Evolutionary conservation across 768 basidiomycete genomes (phyloP), one percentile per base, ranked within the genome.

Genomic region (Pulveroboletus sp.): DNA sequence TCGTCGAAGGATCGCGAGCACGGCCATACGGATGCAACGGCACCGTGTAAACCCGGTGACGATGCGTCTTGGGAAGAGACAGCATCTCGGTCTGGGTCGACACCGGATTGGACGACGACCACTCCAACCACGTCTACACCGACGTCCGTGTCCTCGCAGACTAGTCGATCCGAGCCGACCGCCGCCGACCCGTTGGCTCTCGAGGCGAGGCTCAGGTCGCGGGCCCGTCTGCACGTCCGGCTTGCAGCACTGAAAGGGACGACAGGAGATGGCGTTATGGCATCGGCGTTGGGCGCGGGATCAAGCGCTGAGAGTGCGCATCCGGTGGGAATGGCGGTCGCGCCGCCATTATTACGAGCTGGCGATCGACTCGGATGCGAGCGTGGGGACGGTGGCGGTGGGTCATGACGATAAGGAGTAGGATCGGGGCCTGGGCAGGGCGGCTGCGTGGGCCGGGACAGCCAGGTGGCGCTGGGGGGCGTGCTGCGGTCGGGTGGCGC

Each of bases 191-290:
- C 8, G 11, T 19, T 10, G 23, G 55, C 38, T 53, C 64, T 68
- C 45, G 80, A 82, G 56, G 70, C 68, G 41, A 68, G 65, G 47
- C 66, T 82, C 54, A 76, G 79, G 44, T 65, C 63, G 43, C 76
- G 75, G 57, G 76, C 77, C 34, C 76, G 70, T 50, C 56, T 81
- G 54, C 75, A 71, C 22, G 71, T 72, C 22, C 74, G 76, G 29
- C 71, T 81, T 22, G 74, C 73, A 19, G 74, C 73, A 19, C 76
- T 71, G 50, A 77, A 72, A 60, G 64, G 64, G 24, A 43, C 41
- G 35, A 24, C 42, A 17, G 13, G 16, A 12, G 38, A 5, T 20
- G 27, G n/a, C n/a, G 12, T 12, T 23, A 8, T 30, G 19, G 31
- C n/a, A 8, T 20, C 44, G 3, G 19, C 3, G 11, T 26, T 17